Evolutionary conservation across 352 stramenopile genomes (phyloP), one percentile per base, ranked within the genome.

Genomic region (Phytophthora citricola): DNA sequence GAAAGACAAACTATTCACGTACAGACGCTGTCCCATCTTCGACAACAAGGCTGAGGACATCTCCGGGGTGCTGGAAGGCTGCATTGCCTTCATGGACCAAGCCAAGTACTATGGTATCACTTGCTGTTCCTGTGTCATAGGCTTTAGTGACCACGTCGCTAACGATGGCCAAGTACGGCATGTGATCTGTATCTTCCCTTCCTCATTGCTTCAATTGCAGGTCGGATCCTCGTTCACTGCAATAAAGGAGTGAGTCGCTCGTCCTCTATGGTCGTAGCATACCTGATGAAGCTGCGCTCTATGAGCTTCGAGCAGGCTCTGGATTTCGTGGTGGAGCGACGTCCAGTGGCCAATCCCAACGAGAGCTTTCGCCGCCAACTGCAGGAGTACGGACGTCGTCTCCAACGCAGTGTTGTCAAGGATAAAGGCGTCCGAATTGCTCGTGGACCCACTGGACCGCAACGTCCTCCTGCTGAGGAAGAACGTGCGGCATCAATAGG

Each of bases 41-140:
- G 92, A 98, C 66, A 98, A 97, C 77, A 87, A 92, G 53, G 90
- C 89, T 0, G 91, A 98, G 65, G 88, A 98, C 56, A 90, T 98
- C 47, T 83, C 84, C 15, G 66, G 77, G 7, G 75, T 94, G 55
- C 57, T 98, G 15, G 86, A 95, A 69, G 83, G 85, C 26, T 93
- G 85, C 58, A 73, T 97, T 45, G 76, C 83, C 34, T 98, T 97
- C 74, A 97, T 98, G n/a, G 90, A 96, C 14, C 86, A 94, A 72
- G 90, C 88, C 60, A 91, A 94, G 57, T 95, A 90, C 76, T 93
- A 98, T 87, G 92, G 91, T 92, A 85, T 69, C 38, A 20, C n/a
- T 2, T 14, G 17, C 5, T 56, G 24, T 36, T 29, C 0, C 26
- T 27, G 40, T 51, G 4, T 14, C 4, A 31, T 7, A 9, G n/a